Evolutionary conservation across 73 alveolate genomes (phyloP).

Genomic region (Loxodes magnus): DNA sequence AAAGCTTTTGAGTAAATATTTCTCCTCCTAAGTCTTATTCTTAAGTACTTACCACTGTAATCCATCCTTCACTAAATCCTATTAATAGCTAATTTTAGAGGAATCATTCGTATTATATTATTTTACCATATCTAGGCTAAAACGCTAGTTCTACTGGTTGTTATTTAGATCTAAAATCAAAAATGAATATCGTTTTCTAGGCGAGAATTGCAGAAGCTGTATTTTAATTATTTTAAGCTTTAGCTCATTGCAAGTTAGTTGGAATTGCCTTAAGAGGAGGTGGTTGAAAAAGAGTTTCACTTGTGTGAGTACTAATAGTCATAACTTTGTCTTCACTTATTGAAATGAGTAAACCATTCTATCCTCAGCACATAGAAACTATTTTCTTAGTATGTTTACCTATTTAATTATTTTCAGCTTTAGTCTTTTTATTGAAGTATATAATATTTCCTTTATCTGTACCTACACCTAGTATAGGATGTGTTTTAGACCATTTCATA

Average conservation of each 20-base stretch:
- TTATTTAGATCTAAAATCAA: neutral
- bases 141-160: constrained; percentile 80
- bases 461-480: constrained; percentile 91
- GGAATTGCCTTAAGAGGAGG: constrained; percentile 79
- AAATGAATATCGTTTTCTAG: neutral
- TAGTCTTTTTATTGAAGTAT: constrained; percentile 91
- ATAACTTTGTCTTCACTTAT: constrained; percentile 86
- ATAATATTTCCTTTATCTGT: constrained; percentile 95
- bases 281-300: constrained; percentile 83
- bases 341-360: constrained; percentile 37
- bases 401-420: constrained; percentile 85
- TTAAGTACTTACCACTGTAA: constrained; percentile 73
- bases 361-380: constrained; percentile 82
- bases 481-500: constrained; percentile 89
- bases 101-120: constrained; percentile 75
- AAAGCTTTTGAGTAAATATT: constrained; percentile 45
- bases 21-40: constrained; percentile 70
- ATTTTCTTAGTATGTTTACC: constrained; percentile 95
- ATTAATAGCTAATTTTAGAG: constrained; percentile 87
- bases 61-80: constrained; percentile 84
- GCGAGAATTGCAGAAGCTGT: constrained; percentile 1
- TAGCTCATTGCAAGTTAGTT: constrained; percentile 66
- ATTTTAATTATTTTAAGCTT: too few species aligned
- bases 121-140: constrained; percentile 87
- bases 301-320: constrained; percentile 76